Conservation (phyloP, 345 rosid genomes). For the Syzygium aromaticum region DNA sequence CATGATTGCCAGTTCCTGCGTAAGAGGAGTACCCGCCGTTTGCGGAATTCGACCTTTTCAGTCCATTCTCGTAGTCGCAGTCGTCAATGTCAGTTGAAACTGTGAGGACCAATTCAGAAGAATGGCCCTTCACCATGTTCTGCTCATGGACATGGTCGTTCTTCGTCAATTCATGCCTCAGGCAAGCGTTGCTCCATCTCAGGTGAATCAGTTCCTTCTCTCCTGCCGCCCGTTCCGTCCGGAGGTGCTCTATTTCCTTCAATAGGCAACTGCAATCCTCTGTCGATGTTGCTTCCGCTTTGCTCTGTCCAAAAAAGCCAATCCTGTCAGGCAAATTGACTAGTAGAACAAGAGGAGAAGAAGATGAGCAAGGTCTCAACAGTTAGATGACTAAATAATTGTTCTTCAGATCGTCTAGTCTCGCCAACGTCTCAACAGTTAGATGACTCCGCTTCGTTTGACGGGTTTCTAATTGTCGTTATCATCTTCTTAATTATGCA, state of each 20-base stretch:
- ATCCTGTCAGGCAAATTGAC: not conserved
- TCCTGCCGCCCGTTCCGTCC: constrained; percentile 32
- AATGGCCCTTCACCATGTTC: not conserved
- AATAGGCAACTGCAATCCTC: constrained; percentile 34
- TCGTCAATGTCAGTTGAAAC: constrained; percentile 10
- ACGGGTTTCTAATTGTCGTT: not conserved
- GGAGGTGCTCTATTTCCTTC: constrained; percentile 37
- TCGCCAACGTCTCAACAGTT: not conserved
- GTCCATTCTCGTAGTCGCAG: constrained; percentile 12
- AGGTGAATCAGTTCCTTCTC: constrained; percentile 41
- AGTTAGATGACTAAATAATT: not conserved
- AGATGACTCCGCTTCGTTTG: not conserved
- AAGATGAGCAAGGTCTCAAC: not conserved
- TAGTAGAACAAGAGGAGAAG: not conserved
- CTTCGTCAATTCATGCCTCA: constrained; percentile 51
- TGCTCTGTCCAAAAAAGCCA: constrained; percentile 11
- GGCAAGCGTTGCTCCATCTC: constrained; percentile 72
- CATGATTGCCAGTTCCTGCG: constrained; percentile 1
- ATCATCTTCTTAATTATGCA: not conserved
- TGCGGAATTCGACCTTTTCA: constrained; percentile 5
- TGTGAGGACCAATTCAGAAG: constrained; percentile 16
- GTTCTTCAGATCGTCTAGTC: not conserved
- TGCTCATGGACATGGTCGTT: constrained; percentile 6
- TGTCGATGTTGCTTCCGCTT: constrained; percentile 7
- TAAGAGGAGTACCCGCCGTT: not conserved